Percentiles rank a stretch among this genome's conserved stretches.
phyloP scores from a whole-genome alignment of 2,329 filamentous ascomycete species.

The Cercospora brassicicola region DNA sequence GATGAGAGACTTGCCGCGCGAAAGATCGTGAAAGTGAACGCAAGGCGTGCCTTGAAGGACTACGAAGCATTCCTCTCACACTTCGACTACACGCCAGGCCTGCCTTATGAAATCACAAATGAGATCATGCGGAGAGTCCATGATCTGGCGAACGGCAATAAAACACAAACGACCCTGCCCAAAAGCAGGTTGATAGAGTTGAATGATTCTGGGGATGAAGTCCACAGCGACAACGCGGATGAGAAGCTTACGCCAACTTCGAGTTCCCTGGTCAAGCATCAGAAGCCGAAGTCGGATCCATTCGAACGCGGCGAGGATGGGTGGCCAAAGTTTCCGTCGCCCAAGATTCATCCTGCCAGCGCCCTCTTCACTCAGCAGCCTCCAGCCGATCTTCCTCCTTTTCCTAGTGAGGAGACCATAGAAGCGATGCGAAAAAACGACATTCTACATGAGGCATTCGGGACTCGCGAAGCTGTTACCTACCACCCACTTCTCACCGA shows the following conservation, averaged over 20 bases:
- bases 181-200: constrained; percentile 36
- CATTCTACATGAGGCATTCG: constrained; percentile 38
- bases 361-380: constrained; percentile 70
- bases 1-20: constrained; percentile 58
- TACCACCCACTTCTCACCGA: constrained; percentile 81
- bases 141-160: constrained; percentile 52
- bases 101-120: constrained; percentile 61
- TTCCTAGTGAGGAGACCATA: constrained; percentile 52
- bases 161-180: constrained; percentile 34
- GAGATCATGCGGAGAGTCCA: constrained; percentile 61
- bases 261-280: constrained; percentile 50
- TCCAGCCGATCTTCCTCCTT: constrained; percentile 66
- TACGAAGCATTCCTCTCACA: constrained; percentile 70
- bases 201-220: constrained; percentile 29
- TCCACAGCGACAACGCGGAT: constrained; percentile 20
- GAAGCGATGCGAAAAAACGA: constrained; percentile 32
- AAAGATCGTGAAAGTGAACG: constrained; percentile 70
- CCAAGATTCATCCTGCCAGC: constrained; percentile 57
- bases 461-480: constrained; percentile 65
- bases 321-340: constrained; percentile 51
- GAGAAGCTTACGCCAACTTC: constrained; percentile 29
- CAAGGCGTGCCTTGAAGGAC: constrained; percentile 74
- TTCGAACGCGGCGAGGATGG: constrained; percentile 40
- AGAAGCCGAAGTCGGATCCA: constrained; percentile 34
- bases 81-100: constrained; percentile 75